Percentiles rank a stretch among this genome's conserved stretches.
phyloP scores from a whole-genome alignment of 352 stramenopile genomes.

The Pythium rhizo-oryzae region DNA sequence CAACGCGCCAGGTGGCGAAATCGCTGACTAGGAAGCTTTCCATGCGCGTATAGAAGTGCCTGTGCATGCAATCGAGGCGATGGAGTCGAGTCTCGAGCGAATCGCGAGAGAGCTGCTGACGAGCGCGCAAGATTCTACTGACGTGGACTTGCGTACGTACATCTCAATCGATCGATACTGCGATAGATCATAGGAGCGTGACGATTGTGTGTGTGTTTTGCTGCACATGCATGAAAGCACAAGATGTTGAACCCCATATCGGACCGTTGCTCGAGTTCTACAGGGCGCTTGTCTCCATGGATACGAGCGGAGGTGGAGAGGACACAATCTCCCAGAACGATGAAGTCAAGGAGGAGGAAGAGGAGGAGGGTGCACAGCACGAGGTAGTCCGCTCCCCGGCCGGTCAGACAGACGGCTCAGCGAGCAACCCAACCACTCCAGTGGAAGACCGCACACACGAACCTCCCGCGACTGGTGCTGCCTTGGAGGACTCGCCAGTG shows the following conservation, averaged over 20 bases:
- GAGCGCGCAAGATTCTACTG: neutral
- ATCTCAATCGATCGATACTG: neutral
- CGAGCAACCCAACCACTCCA: slow-evolving; percentile 19
- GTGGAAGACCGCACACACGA: slow-evolving; percentile 13
- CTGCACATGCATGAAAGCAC: neutral
- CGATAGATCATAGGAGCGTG: neutral
- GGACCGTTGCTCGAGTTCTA: slow-evolving; percentile 9
- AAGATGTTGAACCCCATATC: neutral
- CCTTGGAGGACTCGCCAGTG: neutral
- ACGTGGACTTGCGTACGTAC: slow-evolving; percentile 9
- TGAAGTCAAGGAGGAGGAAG: neutral
- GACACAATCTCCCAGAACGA: neutral
- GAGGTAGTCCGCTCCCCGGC: slow-evolving; percentile 8
- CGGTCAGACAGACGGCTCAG: slow-evolving; percentile 25
- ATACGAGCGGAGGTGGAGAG: neutral
- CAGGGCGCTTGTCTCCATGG: slow-evolving; percentile 2
- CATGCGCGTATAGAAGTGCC: neutral
- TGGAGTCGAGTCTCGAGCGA: neutral
- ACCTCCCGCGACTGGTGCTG: neutral
- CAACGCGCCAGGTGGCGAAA: neutral
- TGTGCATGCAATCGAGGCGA: slow-evolving; percentile 3
- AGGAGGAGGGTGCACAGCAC: neutral
- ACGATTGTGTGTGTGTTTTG: neutral
- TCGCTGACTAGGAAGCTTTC: slow-evolving; percentile 19
- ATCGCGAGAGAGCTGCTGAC: neutral